Base-by-base conservation (phyloP, 345 rosid genomes). In the Lagerstroemia speciosa region DNA sequence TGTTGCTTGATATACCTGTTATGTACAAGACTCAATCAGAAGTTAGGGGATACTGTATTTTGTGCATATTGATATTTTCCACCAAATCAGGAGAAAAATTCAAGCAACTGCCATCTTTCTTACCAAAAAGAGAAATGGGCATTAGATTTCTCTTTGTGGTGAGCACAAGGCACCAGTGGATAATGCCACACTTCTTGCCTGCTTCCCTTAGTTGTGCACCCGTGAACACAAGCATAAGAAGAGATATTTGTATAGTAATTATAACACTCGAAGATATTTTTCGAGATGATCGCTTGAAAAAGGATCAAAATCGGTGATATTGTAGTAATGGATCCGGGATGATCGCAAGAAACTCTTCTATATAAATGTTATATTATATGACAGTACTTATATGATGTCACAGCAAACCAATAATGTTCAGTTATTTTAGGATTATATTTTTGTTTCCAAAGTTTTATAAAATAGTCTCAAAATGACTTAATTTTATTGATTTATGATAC, bases 101-200 rank as follows among this genome's bases (percentile, higher is more conserved):
- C 40, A 64, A 24, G 27, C 11, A 8, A 36, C 1, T 64, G 37
- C 43, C 29, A 34, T 24, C 60, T 36, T 64, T 64, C 37, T 16
- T 31, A 38, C 64, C 52, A 22, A 38, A 69, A 58, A 69, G 62
- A 43, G 71, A 38, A 68, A 37, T 33, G n/a, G 50, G 46, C 71
- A 41, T 22, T 69, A 46, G 38, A 30, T 69, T 43, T 19, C 72
- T 48, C n/a, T 30, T 37, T 31, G 27, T 41, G 55, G 66, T 37
- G 66, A 69, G 33, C 1, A 48, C 72, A 61, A 33, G 8, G 72
- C 36, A 69, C 27, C 27, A 61, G 58, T 69, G 72, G 63, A 22
- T 43, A 24, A 69, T 32, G 11, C 72, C 57, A 69, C 72, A 57
- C 52, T 69, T 31, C 24, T 58, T 41, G 72, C 65, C 72, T n/a